Percentiles rank a stretch among this genome's conserved stretches.
Evolutionary conservation across 345 rosid species (phyloP).

Genomic region (Diplotaxis tenuifolia): DNA sequence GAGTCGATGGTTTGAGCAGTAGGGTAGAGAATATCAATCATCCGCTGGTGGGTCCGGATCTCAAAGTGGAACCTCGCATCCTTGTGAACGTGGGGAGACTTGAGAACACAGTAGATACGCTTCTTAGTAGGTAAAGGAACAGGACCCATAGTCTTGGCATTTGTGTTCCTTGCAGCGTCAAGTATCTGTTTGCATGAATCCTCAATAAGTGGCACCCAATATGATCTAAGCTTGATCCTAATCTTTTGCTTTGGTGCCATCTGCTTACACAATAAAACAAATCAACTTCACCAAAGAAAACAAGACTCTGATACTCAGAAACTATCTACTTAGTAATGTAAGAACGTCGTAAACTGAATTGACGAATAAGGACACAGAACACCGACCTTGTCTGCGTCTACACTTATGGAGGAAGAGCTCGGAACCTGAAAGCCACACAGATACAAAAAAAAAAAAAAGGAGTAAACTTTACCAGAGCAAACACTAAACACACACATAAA

Average conservation of each 20-base stretch:
- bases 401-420: conserved; percentile 45
- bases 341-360: not conserved
- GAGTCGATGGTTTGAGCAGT: conserved; percentile 96
- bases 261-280: conserved; percentile 36
- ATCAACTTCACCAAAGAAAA: not conserved
- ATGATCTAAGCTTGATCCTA: conserved; percentile 91
- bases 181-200: conserved; percentile 97
- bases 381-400: conserved; percentile 59
- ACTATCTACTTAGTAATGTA: not conserved
- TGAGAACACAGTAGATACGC: conserved; percentile 86
- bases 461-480: not conserved
- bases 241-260: conserved; percentile 95
- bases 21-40: conserved; percentile 88
- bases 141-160: conserved; percentile 94
- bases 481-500: not conserved
- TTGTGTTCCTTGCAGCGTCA: conserved; percentile 81
- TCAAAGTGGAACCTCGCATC: conserved; percentile 98
- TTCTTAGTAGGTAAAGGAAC: conserved; percentile 94
- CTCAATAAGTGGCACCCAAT: conserved; percentile 87
- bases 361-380: no score
- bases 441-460: not conserved
- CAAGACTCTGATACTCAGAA: no score
- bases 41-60: conserved; percentile 87
- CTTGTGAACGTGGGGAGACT: conserved; percentile 98
- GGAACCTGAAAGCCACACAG: conserved; percentile 29